Conservation (phyloP, 257 asterid genomes). For the Gentiana dahurica region DNA sequence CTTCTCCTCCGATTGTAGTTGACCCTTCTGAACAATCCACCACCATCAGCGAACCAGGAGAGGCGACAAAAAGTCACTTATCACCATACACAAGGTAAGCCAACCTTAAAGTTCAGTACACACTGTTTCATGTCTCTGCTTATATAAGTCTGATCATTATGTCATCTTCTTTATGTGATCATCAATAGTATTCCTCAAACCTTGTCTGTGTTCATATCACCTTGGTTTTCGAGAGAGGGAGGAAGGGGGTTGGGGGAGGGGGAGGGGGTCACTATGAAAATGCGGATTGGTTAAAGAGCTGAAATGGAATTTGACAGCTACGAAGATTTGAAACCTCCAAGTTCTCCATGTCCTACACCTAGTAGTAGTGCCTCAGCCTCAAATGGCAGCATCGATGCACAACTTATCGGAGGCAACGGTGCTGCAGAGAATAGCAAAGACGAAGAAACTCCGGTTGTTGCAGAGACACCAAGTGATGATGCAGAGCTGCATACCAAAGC, state of each 20-base stretch:
- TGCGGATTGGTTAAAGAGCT: constrained; percentile 8
- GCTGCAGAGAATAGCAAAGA: constrained; percentile 13
- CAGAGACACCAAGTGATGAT: constrained; percentile 13
- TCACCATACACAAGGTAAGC: constrained; percentile 51
- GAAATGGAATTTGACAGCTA: constrained; percentile 25
- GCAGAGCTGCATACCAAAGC: constrained; percentile 11
- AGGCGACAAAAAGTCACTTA: constrained; percentile 20
- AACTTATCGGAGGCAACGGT: constrained; percentile 22
- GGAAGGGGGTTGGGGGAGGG: too few relatives aligned
- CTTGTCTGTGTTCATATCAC: too few relatives aligned
- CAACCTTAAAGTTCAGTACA: neutral
- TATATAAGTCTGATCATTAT: too few relatives aligned
- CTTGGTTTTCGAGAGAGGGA: too few relatives aligned
- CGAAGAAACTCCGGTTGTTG: constrained; percentile 6
- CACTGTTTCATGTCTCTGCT: too few relatives aligned
- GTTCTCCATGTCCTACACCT: constrained; percentile 48
- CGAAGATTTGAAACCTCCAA: constrained; percentile 61
- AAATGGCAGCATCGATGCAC: constrained; percentile 18
- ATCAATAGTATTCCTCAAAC: too few relatives aligned
- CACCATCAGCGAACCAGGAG: constrained; percentile 13
- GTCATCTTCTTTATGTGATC: too few relatives aligned
- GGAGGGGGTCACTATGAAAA: neutral
- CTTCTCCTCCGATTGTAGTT: constrained; percentile 23
- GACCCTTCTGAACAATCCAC: constrained; percentile 23
- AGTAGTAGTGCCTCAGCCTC: constrained; percentile 23